Evolutionary conservation across 2,329 filamentous ascomycete genomes (phyloP), one percentile per base, ranked within the genome.

Genomic region (Oidium heveae): DNA sequence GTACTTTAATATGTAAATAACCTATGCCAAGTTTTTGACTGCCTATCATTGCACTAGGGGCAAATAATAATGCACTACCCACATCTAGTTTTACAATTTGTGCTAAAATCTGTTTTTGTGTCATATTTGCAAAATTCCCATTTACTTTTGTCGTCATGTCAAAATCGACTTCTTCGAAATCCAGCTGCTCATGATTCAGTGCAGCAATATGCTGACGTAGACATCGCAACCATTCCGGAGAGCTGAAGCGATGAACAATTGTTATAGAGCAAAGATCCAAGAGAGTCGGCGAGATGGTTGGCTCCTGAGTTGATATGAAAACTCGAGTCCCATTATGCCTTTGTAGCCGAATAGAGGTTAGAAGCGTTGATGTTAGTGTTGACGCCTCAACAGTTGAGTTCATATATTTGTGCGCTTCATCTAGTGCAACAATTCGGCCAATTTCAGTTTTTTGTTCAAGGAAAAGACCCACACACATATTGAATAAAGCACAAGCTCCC

Each of bases 331-430:
- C 82, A 1, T 78, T 66, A 62, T 89, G 84, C 0, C 83, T 76
- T 65, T 89, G 83, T 28, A 81, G 70, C 0, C 84, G 74, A 58
- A 88, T 81, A 0, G 75, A 74, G 0, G 71, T 69, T 0, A 84
- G 68, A 0, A 88, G 68, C 0, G 71, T 70, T 6, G 81, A 71
- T 0, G 81, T 86, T 20, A 88, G 70, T 0, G 68, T 68, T 1
- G 68, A 64, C 0, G 75, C 74, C 36, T 79, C 77, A 0, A 70
- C 63, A 0, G 73, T 74, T 0, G 70, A 68, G 12, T 72, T 74
- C 73, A 86, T 78, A 63, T 80, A 86, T 67, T 87, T 87, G 63
- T 91, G 84, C 0, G 84, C 84, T 62, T 89, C 83, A 58, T 89
- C 84, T 0, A 88, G 68, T 0, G 80, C 82, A n/a, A 88, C 66